Conservation (phyloP, 2,329 filamentous ascomycete genomes). For the Tricladium varicosporioides region DNA sequence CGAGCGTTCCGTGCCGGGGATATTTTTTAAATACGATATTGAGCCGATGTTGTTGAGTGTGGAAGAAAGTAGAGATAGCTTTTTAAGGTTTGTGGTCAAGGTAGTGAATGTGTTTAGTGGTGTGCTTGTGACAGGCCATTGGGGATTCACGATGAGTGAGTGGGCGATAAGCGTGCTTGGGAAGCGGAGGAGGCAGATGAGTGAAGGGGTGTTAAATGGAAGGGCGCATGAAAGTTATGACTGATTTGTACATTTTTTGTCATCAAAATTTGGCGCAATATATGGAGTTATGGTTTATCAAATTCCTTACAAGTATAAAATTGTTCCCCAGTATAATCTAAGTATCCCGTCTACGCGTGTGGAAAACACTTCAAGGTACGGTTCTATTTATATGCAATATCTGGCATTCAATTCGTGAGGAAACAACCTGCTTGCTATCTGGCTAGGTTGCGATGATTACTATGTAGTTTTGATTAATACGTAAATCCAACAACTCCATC, state of each 20-base stretch:
- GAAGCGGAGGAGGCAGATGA: constrained; percentile 30
- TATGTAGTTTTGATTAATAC: constrained; percentile 5
- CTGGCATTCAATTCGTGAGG: neutral
- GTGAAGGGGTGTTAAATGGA: constrained; percentile 37
- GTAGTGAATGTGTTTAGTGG: constrained; percentile 89
- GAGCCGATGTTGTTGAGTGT: constrained; percentile 90
- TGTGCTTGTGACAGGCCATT: constrained; percentile 89
- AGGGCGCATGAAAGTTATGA: constrained; percentile 30
- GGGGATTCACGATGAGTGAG: constrained; percentile 82
- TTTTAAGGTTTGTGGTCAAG: constrained; percentile 74
- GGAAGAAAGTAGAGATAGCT: constrained; percentile 73
- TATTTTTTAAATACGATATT: constrained; percentile 99
- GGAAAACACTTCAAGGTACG: too few relatives aligned
- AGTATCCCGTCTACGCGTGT: too few relatives aligned
- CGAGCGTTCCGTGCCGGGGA: constrained; percentile 74
- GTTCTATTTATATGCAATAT: neutral
- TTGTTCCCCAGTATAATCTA: too few relatives aligned
- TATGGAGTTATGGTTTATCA: neutral
- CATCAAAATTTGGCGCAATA: neutral
- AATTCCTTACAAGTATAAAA: neutral
- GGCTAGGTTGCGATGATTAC: constrained; percentile 4
- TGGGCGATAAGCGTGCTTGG: constrained; percentile 63
- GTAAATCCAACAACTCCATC: constrained; percentile 1
- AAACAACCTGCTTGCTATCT: neutral
- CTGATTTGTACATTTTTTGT: constrained; percentile 15